phyloP scores from a whole-genome alignment of 192 early-diverging fungal species.

The Coemansia reversa region DNA sequence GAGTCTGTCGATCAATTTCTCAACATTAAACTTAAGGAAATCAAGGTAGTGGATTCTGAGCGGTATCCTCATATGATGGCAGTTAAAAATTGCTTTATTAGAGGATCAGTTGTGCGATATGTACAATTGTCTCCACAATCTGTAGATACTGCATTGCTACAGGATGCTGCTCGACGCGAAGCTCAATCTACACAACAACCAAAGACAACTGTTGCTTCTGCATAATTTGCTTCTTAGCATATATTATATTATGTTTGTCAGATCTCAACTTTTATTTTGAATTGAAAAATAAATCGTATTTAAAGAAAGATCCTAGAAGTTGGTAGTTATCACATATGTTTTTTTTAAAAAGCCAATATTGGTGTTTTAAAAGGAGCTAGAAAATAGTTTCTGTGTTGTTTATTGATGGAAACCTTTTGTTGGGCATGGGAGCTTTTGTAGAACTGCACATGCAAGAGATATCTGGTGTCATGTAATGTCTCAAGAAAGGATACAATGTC shows the following conservation, averaged over 20 bases:
- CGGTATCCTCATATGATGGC: constrained; percentile 97
- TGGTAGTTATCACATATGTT: too few relatives aligned
- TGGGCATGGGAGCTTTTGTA: not conserved
- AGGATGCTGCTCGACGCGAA: constrained; percentile 95
- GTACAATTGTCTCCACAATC: constrained; percentile 83
- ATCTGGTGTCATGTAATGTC: not conserved
- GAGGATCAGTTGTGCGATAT: constrained; percentile 98
- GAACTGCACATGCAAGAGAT: not conserved
- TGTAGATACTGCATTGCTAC: constrained; percentile 92
- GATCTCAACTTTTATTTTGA: not conserved
- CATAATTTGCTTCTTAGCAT: constrained; percentile 5
- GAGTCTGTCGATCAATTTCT: constrained; percentile 99
- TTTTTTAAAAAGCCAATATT: too few relatives aligned
- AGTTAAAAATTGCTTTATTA: constrained; percentile 99
- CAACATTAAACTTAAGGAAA: constrained; percentile 97
- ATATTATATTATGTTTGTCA: not conserved
- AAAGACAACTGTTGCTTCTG: constrained; percentile 23
- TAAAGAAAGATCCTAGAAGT: not conserved
- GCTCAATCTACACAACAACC: constrained; percentile 58
- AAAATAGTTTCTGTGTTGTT: not conserved
- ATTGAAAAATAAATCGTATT: not conserved
- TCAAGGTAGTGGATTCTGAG: constrained; percentile 78
- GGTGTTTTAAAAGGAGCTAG: not conserved
- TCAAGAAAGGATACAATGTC: not conserved
- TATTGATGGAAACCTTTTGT: not conserved